These are phyloP conservation scores for Podospora pseudopauciseta DNA, from an alignment of 495 filamentous ascomycete genomes.

Conservation along the genomic window DNA sequence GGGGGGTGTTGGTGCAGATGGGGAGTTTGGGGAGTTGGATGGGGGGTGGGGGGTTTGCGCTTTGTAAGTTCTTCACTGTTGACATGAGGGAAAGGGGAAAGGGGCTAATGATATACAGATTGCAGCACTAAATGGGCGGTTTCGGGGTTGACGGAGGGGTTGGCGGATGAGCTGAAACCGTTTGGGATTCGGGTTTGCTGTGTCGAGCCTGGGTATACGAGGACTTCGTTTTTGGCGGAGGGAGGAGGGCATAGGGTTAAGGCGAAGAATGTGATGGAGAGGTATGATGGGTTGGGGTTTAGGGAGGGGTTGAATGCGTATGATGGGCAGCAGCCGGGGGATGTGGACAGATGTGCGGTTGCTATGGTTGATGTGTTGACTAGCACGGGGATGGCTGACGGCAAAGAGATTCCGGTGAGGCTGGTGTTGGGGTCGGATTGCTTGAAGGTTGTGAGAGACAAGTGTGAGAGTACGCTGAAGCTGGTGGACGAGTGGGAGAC, in stretches of 20 bases:
- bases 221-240: constrained; percentile 33
- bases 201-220: constrained; percentile 50
- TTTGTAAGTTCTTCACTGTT: constrained; percentile 28
- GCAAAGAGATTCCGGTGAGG: constrained; percentile 32
- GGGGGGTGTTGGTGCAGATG: constrained; percentile 46
- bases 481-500: constrained; percentile 38
- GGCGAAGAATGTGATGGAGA: constrained; percentile 31
- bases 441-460: constrained; percentile 28
- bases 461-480: constrained; percentile 32
- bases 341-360: constrained; percentile 43
- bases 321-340: constrained; percentile 40
- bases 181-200: constrained; percentile 44
- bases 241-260: constrained; percentile 26
- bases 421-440: constrained; percentile 35
- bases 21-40: constrained; percentile 38
- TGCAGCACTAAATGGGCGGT: constrained; percentile 46
- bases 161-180: constrained; percentile 40
- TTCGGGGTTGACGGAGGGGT: constrained; percentile 38
- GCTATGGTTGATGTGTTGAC: constrained; percentile 47
- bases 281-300: constrained; percentile 28
- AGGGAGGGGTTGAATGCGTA: constrained; percentile 24
- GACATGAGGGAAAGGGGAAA: not conserved
- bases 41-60: constrained; percentile 24
- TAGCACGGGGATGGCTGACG: constrained; percentile 35
- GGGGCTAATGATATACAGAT: constrained; percentile 23